A percentile compares a stretch with the other conserved stretches of the same genome.
phyloP scores from a whole-genome alignment of 345 rosid genomes.

The Acer campestre region DNA sequence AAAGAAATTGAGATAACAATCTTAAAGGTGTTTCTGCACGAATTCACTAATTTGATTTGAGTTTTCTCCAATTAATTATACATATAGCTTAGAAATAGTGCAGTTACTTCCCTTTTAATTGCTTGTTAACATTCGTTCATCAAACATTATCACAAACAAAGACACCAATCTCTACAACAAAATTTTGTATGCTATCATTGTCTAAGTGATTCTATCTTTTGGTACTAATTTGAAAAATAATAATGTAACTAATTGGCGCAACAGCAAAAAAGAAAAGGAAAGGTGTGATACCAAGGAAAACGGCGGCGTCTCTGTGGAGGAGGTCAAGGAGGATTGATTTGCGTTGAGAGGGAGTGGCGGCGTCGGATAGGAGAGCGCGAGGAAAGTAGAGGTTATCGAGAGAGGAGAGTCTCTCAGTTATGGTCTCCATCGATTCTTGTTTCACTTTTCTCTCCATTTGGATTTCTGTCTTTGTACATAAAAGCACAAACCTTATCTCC shows the following conservation, averaged over 20 bases:
- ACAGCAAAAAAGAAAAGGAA: background rate
- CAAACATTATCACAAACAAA: background rate
- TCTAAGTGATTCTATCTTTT: too few species aligned
- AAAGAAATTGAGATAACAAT: background rate
- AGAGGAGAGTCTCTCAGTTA: constrained; percentile 66
- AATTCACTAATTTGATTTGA: background rate
- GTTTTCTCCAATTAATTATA: background rate
- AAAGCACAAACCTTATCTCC: background rate
- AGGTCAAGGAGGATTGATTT: constrained; percentile 85
- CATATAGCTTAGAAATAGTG: background rate
- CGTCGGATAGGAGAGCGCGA: constrained; percentile 57
- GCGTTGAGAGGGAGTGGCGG: constrained; percentile 64
- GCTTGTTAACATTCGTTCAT: background rate
- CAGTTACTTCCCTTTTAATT: background rate
- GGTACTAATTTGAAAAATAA: too few species aligned
- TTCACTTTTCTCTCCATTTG: constrained; percentile 28
- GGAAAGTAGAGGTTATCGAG: constrained; percentile 84
- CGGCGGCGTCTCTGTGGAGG: constrained; percentile 81
- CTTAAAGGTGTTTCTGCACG: too few species aligned
- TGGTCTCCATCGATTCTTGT: constrained; percentile 56
- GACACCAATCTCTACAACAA: background rate
- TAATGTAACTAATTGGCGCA: too few species aligned
- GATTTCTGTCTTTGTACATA: constrained; percentile 3
- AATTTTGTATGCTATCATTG: background rate
- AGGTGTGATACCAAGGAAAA: constrained; percentile 60